phyloP scores from a whole-genome alignment of 2,329 filamentous ascomycete genomes.

The Hypoxylon sp. region DNA sequence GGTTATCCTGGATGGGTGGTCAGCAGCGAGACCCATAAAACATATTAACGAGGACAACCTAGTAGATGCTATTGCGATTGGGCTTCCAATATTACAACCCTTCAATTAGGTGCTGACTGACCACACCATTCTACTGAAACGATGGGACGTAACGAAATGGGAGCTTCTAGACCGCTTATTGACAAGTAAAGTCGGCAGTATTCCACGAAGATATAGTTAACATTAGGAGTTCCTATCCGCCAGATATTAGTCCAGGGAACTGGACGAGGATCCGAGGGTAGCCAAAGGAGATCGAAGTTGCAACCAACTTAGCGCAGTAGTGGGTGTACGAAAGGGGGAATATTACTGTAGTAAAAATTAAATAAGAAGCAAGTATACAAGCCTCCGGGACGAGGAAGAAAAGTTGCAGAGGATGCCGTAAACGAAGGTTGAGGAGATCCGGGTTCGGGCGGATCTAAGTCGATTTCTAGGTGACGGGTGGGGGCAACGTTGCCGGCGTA shows the following conservation, averaged over 20 bases:
- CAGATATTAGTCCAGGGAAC: conserved; percentile 19
- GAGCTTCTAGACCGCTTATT: conserved; percentile 27
- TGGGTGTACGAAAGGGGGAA: conserved; percentile 17
- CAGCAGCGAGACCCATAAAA: conserved; percentile 34
- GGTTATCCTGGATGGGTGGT: conserved; percentile 34
- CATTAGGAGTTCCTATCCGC: conserved; percentile 32
- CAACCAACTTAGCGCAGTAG: conserved; percentile 19
- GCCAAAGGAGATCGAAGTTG: conserved; percentile 11
- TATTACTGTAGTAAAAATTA: conserved; percentile 34
- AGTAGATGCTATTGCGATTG: conserved; percentile 30
- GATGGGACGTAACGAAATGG: conserved; percentile 28
- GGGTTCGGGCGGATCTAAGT: conserved; percentile 34
- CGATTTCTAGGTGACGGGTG: conserved; percentile 34
- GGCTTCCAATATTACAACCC: conserved; percentile 29
- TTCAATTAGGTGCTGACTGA: conserved; percentile 46
- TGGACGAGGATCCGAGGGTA: conserved; percentile 18
- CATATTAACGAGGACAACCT: conserved; percentile 40
- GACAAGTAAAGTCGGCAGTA: conserved; percentile 7
- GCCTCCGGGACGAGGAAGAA: conserved; percentile 9
- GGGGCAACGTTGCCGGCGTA: conserved; percentile 35
- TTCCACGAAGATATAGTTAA: conserved; percentile 29
- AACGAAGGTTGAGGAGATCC: conserved; percentile 32
- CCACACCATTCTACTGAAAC: conserved; percentile 34
- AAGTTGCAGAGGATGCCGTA: conserved; percentile 23
- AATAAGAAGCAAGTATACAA: conserved; percentile 27